Evolutionary conservation across 345 rosid species (phyloP).

Genomic region (Citropsis articulata): DNA sequence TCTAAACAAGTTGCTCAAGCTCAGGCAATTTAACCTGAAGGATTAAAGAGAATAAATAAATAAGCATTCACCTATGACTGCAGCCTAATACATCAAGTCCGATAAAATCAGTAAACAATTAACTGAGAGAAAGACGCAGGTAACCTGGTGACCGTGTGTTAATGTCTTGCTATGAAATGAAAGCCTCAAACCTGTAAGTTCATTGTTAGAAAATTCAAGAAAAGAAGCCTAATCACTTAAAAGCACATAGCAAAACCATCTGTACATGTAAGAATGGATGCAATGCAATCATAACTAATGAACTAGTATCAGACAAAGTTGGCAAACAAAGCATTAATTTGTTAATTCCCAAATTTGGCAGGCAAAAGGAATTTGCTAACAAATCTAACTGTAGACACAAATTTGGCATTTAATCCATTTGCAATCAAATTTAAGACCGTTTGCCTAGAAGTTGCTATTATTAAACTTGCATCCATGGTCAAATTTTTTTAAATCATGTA

Average conservation of each 20-base stretch:
- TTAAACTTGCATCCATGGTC: background rate
- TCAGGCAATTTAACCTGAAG: conserved; percentile 35
- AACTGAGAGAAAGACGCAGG: background rate
- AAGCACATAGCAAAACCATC: background rate
- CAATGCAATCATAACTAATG: background rate
- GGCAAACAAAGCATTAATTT: background rate
- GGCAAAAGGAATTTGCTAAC: background rate
- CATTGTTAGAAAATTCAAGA: conserved; percentile 12
- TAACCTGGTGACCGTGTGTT: background rate
- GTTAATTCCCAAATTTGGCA: background rate
- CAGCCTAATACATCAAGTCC: background rate
- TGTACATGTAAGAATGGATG: background rate
- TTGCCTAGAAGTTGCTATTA: background rate
- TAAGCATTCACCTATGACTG: background rate
- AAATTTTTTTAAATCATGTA: background rate
- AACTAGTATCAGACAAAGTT: background rate
- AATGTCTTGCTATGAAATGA: background rate
- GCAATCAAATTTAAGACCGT: background rate
- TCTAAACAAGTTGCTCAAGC: conserved; percentile 9
- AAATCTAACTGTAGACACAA: background rate
- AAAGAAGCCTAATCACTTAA: conserved; percentile 11
- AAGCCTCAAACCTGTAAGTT: conserved; percentile 17
- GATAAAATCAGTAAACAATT: background rate
- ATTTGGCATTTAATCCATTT: background rate
- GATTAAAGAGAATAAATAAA: background rate